phyloP scores from a whole-genome alignment of 106 monocot genomes.

The Allium cepa region DNA sequence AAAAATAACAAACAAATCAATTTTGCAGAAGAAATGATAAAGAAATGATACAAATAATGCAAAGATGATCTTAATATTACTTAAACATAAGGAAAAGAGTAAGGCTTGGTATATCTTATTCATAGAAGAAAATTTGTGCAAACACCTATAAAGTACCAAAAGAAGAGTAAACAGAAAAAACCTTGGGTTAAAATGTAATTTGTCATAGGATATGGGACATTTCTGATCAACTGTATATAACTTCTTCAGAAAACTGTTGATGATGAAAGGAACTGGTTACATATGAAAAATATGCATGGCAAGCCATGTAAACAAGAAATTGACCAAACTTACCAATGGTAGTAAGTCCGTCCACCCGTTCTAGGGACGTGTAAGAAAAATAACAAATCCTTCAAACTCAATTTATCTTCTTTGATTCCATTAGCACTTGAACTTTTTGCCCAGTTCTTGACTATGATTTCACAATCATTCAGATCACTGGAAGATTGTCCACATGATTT shows the following conservation, averaged over 20 bases:
- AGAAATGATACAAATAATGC: too few species aligned
- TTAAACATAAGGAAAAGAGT: background rate
- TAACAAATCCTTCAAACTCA: conserved; percentile 66
- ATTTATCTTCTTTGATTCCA: conserved; percentile 33
- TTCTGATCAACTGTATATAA: conserved; percentile 59
- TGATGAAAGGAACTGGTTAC: background rate
- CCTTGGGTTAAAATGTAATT: conserved; percentile 92
- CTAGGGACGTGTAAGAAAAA: conserved; percentile 94
- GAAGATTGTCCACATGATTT: conserved; percentile 12
- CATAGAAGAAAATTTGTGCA: too few species aligned
- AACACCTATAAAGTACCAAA: background rate
- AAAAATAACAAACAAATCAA: too few species aligned
- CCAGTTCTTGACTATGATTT: conserved; percentile 66
- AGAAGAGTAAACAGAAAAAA: conserved; percentile 8
- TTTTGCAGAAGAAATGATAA: too few species aligned
- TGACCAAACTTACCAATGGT: conserved; percentile 50
- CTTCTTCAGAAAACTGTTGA: conserved; percentile 80
- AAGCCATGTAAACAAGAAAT: conserved; percentile 3
- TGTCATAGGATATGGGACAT: conserved; percentile 95
- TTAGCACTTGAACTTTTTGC: conserved; percentile 31
- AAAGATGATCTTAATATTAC: background rate
- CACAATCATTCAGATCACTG: conserved; percentile 42
- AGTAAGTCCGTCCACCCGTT: conserved; percentile 92
- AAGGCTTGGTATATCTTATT: too few species aligned
- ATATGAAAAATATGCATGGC: background rate